Evolutionary conservation across 441 rosid genomes (phyloP), one percentile per base, ranked within the genome.

Genomic region (Breynia disticha): DNA sequence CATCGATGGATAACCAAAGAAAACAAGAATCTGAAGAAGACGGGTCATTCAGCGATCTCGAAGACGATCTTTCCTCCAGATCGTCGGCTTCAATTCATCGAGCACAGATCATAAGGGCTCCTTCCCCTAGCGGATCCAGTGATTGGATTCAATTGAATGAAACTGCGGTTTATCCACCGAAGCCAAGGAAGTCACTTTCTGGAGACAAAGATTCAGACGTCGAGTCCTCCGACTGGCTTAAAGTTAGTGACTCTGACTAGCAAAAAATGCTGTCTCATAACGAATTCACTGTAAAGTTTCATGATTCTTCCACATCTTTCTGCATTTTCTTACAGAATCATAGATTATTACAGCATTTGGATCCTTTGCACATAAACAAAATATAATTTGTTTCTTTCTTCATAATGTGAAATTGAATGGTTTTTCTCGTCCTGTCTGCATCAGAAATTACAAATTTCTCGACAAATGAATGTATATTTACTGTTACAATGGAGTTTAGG

Each of bases 21-120:
- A 65, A 53, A 46, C 60, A 59, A 45, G 66, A 62, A 66, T 56
- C 52, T 13, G 82, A 73, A 53, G 84, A 71, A 53, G 81, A 75
- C 37, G 72, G 77, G 48, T 77, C 82, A 3, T 83, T 81, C 59
- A 83, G 87, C 56, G 95, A 86, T 68, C 64, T 83, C 61, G 90
- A 79, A 54, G 83, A 76, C 11, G 70, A 73, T 54, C 68, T 51
- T 57, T 66, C 77, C 0, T 22, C 53, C 43, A 72, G 75, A 67
- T 52, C 50, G 38, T 65, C 72, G 15, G 46, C 63, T 39, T 52
- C 44, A 50, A 72, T 28, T 28, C 35, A 46, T 19, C 61, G 43
- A 20, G 41, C 60, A 35, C 64, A 62, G 37, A 63, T 41, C 13
- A 11, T 44, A 5, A 67, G 61, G 51, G 56, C 61, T 15, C 62